These are phyloP conservation scores for Neofusicoccum ribis DNA, from an alignment of 2,329 filamentous ascomycete genomes.

Conservation along the genomic window DNA sequence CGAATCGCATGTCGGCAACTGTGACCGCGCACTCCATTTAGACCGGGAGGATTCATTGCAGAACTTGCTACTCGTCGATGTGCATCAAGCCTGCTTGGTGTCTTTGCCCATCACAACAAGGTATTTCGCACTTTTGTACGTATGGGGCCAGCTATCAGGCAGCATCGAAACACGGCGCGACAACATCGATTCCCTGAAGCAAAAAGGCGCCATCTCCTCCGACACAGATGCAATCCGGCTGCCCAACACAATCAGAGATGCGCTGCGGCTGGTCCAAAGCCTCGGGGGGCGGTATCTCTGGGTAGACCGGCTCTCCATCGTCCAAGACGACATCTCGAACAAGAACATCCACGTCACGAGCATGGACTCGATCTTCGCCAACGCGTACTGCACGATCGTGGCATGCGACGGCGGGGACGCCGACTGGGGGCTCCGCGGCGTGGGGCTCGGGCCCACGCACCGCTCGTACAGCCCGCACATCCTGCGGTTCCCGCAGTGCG, in stretches of 20 bases:
- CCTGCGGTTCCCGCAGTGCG: too few relatives aligned
- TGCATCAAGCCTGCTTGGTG: background rate
- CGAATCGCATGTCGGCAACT: too few relatives aligned
- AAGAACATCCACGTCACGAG: slow-evolving; percentile 6
- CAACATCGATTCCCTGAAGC: background rate
- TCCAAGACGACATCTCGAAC: slow-evolving; percentile 23
- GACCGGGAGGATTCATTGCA: too few relatives aligned
- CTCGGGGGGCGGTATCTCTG: slow-evolving; percentile 26
- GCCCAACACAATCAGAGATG: slow-evolving; percentile 21
- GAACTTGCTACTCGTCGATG: background rate
- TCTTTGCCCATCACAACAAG: background rate
- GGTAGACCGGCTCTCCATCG: slow-evolving; percentile 28
- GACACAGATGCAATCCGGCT: too few relatives aligned
- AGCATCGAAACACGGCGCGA: background rate
- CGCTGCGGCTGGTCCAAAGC: slow-evolving; percentile 18
- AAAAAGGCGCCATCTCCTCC: too few relatives aligned
- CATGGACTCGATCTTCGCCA: slow-evolving; percentile 22
- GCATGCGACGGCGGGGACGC: background rate
- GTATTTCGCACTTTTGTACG: background rate
- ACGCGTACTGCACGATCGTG: background rate
- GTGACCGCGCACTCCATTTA: too few relatives aligned
- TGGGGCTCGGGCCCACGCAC: background rate
- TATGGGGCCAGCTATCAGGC: background rate
- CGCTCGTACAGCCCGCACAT: too few relatives aligned
- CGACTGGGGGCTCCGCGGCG: background rate